Conservation (phyloP, 768 basidiomycete genomes). For the Boletus subcaerulescens region DNA sequence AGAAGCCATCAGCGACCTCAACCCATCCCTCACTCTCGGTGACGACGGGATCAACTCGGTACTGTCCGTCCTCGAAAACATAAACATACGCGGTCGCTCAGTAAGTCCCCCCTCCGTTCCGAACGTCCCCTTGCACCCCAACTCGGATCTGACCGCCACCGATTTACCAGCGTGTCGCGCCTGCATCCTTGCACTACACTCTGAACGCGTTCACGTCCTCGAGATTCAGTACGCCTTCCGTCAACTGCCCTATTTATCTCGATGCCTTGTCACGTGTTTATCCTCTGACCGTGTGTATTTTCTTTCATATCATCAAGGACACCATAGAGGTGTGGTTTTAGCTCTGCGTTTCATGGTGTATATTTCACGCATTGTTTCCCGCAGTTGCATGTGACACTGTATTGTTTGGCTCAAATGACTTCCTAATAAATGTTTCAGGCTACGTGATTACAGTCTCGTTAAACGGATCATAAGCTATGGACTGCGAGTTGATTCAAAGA, state of each 20-base stretch:
- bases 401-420: too few species aligned
- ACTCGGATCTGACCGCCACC: not conserved
- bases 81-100: conserved; percentile 75
- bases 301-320: not conserved
- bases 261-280: too few species aligned
- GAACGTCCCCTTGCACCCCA: too few species aligned
- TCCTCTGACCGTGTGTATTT: not conserved
- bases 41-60: conserved; percentile 79
- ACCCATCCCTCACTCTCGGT: conserved; percentile 70
- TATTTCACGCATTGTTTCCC: too few species aligned
- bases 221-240: conserved; percentile 79
- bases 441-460: too few species aligned
- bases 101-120: conserved; percentile 33
- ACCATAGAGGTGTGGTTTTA: not conserved
- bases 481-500: too few species aligned
- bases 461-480: too few species aligned
- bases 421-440: too few species aligned
- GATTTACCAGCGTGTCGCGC: conserved; percentile 60
- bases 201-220: conserved; percentile 69
- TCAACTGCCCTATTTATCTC: conserved; percentile 70
- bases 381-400: too few species aligned
- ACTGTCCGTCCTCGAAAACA: conserved; percentile 63
- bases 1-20: conserved; percentile 79
- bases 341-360: not conserved
- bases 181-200: conserved; percentile 69